A percentile compares a stretch with the other conserved stretches of the same genome.
phyloP scores from a whole-genome alignment of 2,329 filamentous ascomycete species.

The Alternaria tenuissima region DNA sequence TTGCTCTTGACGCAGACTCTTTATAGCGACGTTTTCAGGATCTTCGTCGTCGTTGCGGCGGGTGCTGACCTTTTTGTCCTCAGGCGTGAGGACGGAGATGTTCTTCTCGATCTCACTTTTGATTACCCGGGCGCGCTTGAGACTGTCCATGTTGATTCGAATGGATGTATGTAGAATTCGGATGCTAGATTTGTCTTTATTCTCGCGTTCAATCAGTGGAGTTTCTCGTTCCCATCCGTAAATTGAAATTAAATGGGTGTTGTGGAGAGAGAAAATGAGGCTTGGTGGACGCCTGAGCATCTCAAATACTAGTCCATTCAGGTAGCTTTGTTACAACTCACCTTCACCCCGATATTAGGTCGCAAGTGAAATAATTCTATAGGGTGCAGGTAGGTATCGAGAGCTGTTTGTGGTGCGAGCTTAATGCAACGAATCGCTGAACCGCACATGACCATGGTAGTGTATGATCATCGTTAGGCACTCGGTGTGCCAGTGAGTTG shows the following conservation, averaged over 20 bases:
- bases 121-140: conserved; percentile 29
- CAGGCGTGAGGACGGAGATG: conserved; percentile 20
- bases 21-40: conserved; percentile 47
- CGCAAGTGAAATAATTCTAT: too few species aligned
- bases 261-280: not conserved
- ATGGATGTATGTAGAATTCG: not conserved
- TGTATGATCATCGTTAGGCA: too few species aligned
- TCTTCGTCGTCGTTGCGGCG: conserved; percentile 25
- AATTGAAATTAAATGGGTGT: too few species aligned
- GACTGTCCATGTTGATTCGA: conserved; percentile 16
- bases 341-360: too few species aligned
- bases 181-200: not conserved
- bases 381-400: too few species aligned
- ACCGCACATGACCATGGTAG: too few species aligned
- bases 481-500: too few species aligned
- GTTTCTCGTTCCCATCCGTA: not conserved
- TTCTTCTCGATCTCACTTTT: conserved; percentile 25
- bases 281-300: not conserved
- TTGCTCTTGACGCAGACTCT: conserved; percentile 37
- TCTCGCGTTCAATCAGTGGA: conserved; percentile 15
- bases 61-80: not conserved
- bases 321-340: too few species aligned
- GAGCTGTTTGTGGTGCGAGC: too few species aligned
- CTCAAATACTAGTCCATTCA: not conserved
- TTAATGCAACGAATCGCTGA: too few species aligned